Evolutionary conservation across 2,329 filamentous ascomycete species (phyloP), one percentile per base, ranked within the genome.

Genomic region (Colletotrichum musae): DNA sequence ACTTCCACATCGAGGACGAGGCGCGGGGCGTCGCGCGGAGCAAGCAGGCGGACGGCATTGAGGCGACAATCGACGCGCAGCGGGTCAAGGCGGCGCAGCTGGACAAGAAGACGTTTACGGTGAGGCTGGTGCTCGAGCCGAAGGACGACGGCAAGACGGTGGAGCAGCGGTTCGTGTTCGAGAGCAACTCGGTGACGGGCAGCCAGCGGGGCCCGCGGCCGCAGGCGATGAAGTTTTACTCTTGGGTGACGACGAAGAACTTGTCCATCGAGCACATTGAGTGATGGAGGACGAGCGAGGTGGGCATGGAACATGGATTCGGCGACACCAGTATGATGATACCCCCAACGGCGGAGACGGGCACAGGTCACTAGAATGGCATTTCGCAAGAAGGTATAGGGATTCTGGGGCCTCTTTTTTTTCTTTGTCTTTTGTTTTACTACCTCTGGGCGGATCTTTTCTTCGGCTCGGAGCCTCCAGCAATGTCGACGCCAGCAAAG

Each of bases 141-240:
- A 24, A 24, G 21, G 67, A 56, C 12, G 32, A 52, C 18, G 53
- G 61, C 51, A 28, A 52, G 61, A 21, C 28, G 39, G 13, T 53
- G 52, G 66, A 69, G 36, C 66, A 69, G 36, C 51, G 39, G 12
- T 50, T 70, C 50, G 52, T 36, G 16, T 71, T 67, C 16, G 41
- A 26, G 13, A 24, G 16, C 16, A 70, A 70, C 36, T 26, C 41
- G 16, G 24, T 56, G 18, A 70, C 68, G 21, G 68, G 68, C 26
- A 70, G 58, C 47, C 39, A 41, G 9, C 63, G 63, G 2, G 58
- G 64, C 48, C 59, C 52, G 9, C 41, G 24, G 41, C 56, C 67
- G 39, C 68, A 70, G 28, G 64, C 53, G 18, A 43, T 48, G 13
- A 71, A 68, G 58, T 71, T 71, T 47, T 67, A 68, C 26, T 43